These are phyloP conservation scores for Dothideomycetes sp. DNA, from an alignment of 2,329 filamentous ascomycete species.

Conservation along the genomic window DNA sequence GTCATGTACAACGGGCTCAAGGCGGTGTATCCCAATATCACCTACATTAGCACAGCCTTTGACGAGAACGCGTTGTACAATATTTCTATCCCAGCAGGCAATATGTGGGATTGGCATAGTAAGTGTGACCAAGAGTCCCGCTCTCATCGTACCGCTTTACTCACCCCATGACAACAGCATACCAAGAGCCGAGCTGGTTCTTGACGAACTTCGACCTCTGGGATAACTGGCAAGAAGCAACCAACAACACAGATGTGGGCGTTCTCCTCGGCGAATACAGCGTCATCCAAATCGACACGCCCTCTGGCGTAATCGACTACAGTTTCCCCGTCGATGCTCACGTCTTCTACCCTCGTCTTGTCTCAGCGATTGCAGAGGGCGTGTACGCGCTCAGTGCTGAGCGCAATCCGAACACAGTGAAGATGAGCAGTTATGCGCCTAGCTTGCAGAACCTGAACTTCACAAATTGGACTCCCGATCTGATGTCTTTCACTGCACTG, in stretches of 20 bases:
- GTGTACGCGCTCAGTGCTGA: slow-evolving; percentile 20
- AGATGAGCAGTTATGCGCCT: slow-evolving; percentile 18
- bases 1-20: slow-evolving; percentile 49
- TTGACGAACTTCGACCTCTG: slow-evolving; percentile 30
- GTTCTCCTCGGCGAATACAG: slow-evolving; percentile 16
- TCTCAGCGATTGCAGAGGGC: slow-evolving; percentile 19
- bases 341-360: slow-evolving; percentile 17
- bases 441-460: slow-evolving; percentile 21
- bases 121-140: no score
- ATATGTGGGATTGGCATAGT: slow-evolving; percentile 31
- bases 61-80: slow-evolving; percentile 19
- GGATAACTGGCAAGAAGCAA: slow-evolving; percentile 25
- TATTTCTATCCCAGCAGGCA: slow-evolving; percentile 24
- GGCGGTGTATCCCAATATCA: slow-evolving; percentile 43
- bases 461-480: slow-evolving; percentile 22
- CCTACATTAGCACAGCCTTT: slow-evolving; percentile 29
- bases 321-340: slow-evolving; percentile 13
- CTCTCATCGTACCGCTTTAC: no score
- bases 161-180: no score
- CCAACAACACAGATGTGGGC: slow-evolving; percentile 13
- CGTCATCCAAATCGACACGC: slow-evolving; percentile 20
- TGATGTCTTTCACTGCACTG: slow-evolving; percentile 22
- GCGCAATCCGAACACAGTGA: slow-evolving; percentile 19
- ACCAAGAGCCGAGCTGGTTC: slow-evolving; percentile 28
- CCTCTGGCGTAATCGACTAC: slow-evolving; percentile 16